These are phyloP conservation scores for Alternaria arbusti DNA, from an alignment of 2,329 filamentous ascomycete genomes.

Conservation along the genomic window DNA sequence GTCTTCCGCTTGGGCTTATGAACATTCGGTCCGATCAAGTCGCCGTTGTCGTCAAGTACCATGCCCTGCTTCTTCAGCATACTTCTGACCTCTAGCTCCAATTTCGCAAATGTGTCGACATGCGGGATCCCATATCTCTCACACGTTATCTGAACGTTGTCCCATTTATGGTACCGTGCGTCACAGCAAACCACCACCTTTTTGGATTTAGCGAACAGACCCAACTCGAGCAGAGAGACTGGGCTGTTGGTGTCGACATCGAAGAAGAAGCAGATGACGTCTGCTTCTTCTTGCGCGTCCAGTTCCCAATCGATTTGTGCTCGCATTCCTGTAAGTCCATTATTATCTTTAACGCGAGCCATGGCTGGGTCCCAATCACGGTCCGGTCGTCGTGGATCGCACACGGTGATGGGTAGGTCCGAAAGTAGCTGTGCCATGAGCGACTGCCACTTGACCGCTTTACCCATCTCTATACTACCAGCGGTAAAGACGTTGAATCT, in stretches of 20 bases:
- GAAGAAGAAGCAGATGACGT: constrained; percentile 65
- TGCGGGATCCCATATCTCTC: constrained; percentile 53
- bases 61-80: constrained; percentile 42
- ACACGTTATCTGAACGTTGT: constrained; percentile 67
- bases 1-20: constrained; percentile 4
- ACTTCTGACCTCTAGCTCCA: constrained; percentile 47
- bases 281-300: constrained; percentile 59
- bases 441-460: constrained; percentile 60
- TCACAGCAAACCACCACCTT: constrained; percentile 63
- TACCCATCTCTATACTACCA: constrained; percentile 60
- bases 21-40: constrained; percentile 14
- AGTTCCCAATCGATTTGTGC: constrained; percentile 68
- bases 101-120: constrained; percentile 51
- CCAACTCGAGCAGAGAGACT: constrained; percentile 67
- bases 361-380: constrained; percentile 59
- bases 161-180: constrained; percentile 62
- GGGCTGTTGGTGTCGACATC: constrained; percentile 60
- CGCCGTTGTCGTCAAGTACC: constrained; percentile 21
- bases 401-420: constrained; percentile 58
- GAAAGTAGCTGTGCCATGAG: constrained; percentile 51
- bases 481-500: constrained; percentile 62
- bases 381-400: constrained; percentile 65
- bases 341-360: too few relatives aligned
- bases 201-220: constrained; percentile 55
- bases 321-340: neutral